Evolutionary conservation across 371 early-diverging fungal genomes (phyloP).

Genomic region (Saksenaea oblongispora): DNA sequence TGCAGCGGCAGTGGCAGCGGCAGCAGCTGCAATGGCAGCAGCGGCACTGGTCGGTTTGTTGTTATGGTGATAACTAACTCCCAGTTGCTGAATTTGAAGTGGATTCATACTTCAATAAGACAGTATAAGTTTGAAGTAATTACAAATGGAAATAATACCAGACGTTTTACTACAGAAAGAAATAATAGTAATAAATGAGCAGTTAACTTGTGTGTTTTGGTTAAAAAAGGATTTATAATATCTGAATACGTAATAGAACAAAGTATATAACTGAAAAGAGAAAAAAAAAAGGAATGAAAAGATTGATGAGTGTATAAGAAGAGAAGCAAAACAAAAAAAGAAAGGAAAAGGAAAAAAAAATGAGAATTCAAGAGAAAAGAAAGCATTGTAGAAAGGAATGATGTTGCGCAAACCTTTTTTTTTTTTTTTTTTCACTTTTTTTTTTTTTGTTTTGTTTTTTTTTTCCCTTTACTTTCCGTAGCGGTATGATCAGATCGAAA

Average conservation of each 20-base stretch:
- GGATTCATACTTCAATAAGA: neutral
- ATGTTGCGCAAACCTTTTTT: neutral
- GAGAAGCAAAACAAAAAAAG: conserved; percentile 10
- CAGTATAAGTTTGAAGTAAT: neutral
- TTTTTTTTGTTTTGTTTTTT: too few relatives aligned
- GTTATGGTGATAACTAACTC: neutral
- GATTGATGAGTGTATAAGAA: conserved; percentile 1
- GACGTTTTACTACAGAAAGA: neutral
- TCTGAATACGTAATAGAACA: too few relatives aligned
- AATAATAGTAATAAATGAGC: neutral
- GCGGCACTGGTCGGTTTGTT: conserved; percentile 2
- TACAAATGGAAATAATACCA: neutral
- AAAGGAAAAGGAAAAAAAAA: conserved; percentile 8
- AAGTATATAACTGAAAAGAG: too few relatives aligned
- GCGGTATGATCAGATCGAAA: neutral
- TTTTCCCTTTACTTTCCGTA: neutral
- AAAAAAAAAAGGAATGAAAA: conserved; percentile 1
- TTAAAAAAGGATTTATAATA: too few relatives aligned
- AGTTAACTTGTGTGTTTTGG: too few relatives aligned
- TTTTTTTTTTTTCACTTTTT: neutral
- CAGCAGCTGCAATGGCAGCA: conserved; percentile 7
- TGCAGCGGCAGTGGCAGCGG: conserved; percentile 3
- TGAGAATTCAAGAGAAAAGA: neutral
- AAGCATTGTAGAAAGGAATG: neutral
- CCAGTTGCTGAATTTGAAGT: neutral